A percentile compares a stretch with the other conserved stretches of the same genome.
phyloP scores from a whole-genome alignment of 352 stramenopile species.

The Phytophthora cryptogea region DNA sequence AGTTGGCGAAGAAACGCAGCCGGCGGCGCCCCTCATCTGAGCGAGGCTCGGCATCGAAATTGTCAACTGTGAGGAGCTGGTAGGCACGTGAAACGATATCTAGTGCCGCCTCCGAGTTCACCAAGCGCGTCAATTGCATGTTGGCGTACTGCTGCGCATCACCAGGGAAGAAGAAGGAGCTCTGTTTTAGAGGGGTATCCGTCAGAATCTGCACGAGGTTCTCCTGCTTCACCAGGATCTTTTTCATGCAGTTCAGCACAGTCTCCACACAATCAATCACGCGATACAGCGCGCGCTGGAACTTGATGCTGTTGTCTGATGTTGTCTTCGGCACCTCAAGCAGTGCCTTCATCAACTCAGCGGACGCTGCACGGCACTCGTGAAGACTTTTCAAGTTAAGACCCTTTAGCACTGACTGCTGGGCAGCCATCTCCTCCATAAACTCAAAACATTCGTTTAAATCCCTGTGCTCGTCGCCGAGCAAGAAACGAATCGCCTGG shows the following conservation, averaged over 20 bases:
- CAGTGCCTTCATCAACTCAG: slow-evolving; percentile 87
- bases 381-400: slow-evolving; percentile 84
- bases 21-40: slow-evolving; percentile 86
- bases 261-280: slow-evolving; percentile 87
- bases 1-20: slow-evolving; percentile 89
- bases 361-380: slow-evolving; percentile 62
- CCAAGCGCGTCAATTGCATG: slow-evolving; percentile 75
- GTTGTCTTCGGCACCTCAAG: slow-evolving; percentile 81
- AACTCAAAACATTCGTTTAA: slow-evolving; percentile 87
- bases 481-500: slow-evolving; percentile 74
- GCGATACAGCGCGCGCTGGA: slow-evolving; percentile 81
- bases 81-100: slow-evolving; percentile 88
- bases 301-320: slow-evolving; percentile 86
- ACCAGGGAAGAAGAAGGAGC: slow-evolving; percentile 89
- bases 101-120: slow-evolving; percentile 80
- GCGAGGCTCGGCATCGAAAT: slow-evolving; percentile 88
- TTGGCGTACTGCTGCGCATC: slow-evolving; percentile 85
- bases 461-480: slow-evolving; percentile 86
- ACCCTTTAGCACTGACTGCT: slow-evolving; percentile 79
- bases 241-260: slow-evolving; percentile 86
- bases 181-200: slow-evolving; percentile 83
- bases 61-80: slow-evolving; percentile 87
- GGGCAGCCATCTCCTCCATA: slow-evolving; percentile 80
- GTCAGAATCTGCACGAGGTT: slow-evolving; percentile 87
- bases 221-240: slow-evolving; percentile 84